Evolutionary conservation across 805 yeast species (phyloP).

Genomic region (Metschnikowia lochheadii): DNA sequence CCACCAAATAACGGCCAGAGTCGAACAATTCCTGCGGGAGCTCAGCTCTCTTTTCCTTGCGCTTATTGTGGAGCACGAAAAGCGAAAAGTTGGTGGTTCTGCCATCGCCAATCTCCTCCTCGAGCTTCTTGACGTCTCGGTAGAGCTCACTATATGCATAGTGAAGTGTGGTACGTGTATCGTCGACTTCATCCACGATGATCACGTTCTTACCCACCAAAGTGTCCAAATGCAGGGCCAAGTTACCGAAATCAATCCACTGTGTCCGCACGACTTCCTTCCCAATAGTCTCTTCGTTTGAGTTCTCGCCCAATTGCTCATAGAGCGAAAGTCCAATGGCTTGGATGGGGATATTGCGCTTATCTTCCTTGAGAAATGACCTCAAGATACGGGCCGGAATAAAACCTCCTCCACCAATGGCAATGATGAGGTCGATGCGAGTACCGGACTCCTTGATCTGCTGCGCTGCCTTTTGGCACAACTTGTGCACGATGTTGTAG

Average conservation of each 20-base stretch:
- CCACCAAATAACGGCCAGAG: conserved; percentile 63
- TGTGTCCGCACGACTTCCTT: conserved; percentile 66
- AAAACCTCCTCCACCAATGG: conserved; percentile 20
- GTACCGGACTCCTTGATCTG: conserved; percentile 44
- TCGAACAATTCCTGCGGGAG: conserved; percentile 61
- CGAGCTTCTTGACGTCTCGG: conserved; percentile 60
- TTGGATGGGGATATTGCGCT: conserved; percentile 17
- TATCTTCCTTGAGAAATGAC: conserved; percentile 15
- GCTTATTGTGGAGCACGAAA: conserved; percentile 74
- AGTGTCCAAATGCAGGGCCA: conserved; percentile 52
- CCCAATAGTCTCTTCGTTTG: conserved; percentile 34
- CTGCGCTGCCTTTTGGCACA: conserved; percentile 58
- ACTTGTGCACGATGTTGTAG: conserved; percentile 75
- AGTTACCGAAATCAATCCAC: conserved; percentile 65
- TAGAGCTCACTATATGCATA: conserved; percentile 73
- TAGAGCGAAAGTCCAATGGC: conserved; percentile 19
- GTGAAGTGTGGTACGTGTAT: conserved; percentile 78
- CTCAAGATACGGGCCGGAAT: conserved; percentile 19
- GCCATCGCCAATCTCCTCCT: conserved; percentile 46
- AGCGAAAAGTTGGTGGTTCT: conserved; percentile 56
- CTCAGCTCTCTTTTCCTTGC: conserved; percentile 67
- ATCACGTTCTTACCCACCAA: conserved; percentile 67
- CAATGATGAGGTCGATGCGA: conserved; percentile 16
- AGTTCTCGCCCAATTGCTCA: conserved; percentile 14
- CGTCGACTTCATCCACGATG: conserved; percentile 83